Conservation (phyloP, 1,284 basidiomycete genomes). For the Blastosporella zonata region DNA sequence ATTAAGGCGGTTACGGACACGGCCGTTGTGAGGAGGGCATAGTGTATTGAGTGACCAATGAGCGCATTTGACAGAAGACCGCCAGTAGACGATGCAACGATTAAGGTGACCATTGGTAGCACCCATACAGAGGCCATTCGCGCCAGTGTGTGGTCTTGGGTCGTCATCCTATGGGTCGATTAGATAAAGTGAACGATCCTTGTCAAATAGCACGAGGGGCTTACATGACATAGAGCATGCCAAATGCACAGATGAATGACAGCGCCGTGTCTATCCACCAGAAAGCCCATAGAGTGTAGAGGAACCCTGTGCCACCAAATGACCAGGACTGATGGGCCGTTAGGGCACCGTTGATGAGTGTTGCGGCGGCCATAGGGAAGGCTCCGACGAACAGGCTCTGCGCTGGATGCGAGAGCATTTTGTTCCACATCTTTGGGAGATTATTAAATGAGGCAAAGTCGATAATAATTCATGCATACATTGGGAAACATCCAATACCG, state of each 20-base stretch:
- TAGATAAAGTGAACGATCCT: not conserved
- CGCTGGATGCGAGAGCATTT: constrained; percentile 27
- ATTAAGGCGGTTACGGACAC: constrained; percentile 22
- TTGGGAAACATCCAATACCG: constrained; percentile 24
- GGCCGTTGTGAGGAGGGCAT: constrained; percentile 21
- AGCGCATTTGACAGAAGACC: constrained; percentile 20
- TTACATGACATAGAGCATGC: constrained; percentile 22
- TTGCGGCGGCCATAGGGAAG: constrained; percentile 23
- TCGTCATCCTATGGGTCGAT: constrained; percentile 19
- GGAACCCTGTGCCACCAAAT: constrained; percentile 19
- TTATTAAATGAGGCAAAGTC: not conserved
- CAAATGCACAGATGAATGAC: constrained; percentile 21
- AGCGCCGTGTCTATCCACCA: constrained; percentile 23
- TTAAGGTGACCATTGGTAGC: constrained; percentile 23
- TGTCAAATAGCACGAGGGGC: not conserved
- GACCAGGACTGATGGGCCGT: constrained; percentile 21
- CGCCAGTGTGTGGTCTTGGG: constrained; percentile 20
- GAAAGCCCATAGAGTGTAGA: constrained; percentile 23
- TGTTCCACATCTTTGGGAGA: constrained; percentile 20
- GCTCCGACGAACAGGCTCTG: constrained; percentile 28
- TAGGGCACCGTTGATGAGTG: constrained; percentile 23
- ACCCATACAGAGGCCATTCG: constrained; percentile 24
- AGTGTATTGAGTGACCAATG: constrained; percentile 12
- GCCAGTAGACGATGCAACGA: constrained; percentile 24
- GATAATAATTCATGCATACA: constrained; percentile 6